Conservation (phyloP, 441 rosid species). For the Eutrema salsugineum region DNA sequence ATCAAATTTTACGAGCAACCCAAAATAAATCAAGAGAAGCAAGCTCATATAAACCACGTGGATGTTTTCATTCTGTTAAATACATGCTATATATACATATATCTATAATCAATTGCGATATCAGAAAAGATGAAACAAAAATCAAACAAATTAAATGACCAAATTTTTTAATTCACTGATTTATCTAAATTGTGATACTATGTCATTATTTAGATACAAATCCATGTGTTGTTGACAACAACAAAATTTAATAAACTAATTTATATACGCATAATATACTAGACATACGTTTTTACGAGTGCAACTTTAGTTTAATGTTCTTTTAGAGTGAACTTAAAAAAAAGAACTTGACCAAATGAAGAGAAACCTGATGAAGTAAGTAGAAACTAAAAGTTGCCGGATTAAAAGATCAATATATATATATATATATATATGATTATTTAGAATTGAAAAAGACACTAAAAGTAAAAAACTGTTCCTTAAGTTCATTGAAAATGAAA, state of each 20-base stretch:
- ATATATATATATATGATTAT: background rate
- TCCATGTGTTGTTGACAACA: too few relatives aligned
- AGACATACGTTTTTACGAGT: background rate
- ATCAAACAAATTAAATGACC: too few relatives aligned
- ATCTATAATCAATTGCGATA: too few relatives aligned
- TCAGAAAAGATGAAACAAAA: too few relatives aligned
- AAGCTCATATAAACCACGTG: background rate
- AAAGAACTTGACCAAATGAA: constrained; percentile 18
- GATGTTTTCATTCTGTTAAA: too few relatives aligned
- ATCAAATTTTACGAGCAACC: background rate
- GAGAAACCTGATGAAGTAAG: constrained; percentile 17
- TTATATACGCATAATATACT: background rate
- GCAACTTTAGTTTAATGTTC: background rate
- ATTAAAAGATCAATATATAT: background rate
- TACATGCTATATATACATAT: too few relatives aligned
- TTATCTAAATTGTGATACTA: background rate
- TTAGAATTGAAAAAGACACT: constrained; percentile 14
- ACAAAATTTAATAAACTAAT: background rate
- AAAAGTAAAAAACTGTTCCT: constrained; percentile 7
- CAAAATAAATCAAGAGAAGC: background rate
- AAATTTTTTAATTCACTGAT: too few relatives aligned
- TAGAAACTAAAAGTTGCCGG: background rate
- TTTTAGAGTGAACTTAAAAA: background rate
- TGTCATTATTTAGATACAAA: too few relatives aligned
- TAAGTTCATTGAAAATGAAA: constrained; percentile 19